Conservation (phyloP, 192 early-diverging fungal genomes). For the Anaeromyces robustus region DNA sequence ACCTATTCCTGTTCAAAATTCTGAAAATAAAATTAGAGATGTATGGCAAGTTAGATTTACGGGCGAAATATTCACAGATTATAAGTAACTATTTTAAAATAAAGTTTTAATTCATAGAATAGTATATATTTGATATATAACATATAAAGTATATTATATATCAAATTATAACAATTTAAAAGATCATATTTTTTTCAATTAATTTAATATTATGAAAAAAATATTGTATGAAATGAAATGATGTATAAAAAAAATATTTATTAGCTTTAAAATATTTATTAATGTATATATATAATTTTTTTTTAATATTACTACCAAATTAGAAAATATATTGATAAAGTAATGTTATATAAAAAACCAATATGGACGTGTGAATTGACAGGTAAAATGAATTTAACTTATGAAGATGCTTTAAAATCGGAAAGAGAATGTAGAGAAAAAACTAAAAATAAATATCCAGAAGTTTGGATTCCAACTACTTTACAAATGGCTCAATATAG, state of each 20-base stretch:
- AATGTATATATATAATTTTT: too few species aligned
- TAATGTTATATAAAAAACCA: slow-evolving; percentile 47
- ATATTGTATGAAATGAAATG: too few species aligned
- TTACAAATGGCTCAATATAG: slow-evolving; percentile 60
- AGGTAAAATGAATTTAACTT: slow-evolving; percentile 58
- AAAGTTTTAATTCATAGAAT: too few species aligned
- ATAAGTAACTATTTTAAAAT: slow-evolving; percentile 26
- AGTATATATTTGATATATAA: too few species aligned
- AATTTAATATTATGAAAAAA: too few species aligned
- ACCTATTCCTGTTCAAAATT: not conserved
- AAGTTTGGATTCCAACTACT: slow-evolving; percentile 38
- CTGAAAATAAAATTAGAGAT: slow-evolving; percentile 10
- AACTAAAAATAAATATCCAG: slow-evolving; percentile 48
- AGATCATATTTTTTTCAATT: too few species aligned
- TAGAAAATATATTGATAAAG: not conserved
- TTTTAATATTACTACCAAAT: not conserved
- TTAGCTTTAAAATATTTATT: too few species aligned
- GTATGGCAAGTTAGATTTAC: slow-evolving; percentile 36
- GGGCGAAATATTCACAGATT: slow-evolving; percentile 37
- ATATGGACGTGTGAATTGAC: slow-evolving; percentile 66
- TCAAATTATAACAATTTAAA: too few species aligned
- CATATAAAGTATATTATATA: too few species aligned
- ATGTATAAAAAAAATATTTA: too few species aligned
- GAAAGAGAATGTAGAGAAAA: slow-evolving; percentile 49
- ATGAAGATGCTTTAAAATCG: slow-evolving; percentile 58